Conservation (phyloP, 495 filamentous ascomycete species). For the Penicillium riverlandense region DNA sequence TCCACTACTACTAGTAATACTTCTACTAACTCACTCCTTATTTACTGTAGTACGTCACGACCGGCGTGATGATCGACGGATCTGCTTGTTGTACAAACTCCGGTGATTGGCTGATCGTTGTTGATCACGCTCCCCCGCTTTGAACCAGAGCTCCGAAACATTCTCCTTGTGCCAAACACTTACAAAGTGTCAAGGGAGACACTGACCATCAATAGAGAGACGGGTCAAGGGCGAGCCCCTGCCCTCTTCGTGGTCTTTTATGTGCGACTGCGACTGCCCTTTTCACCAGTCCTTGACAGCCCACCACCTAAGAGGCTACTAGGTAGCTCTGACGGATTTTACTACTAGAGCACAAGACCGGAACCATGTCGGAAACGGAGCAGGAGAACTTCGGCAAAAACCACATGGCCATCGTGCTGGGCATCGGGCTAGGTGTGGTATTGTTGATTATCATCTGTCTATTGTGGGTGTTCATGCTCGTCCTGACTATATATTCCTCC, state of each 20-base stretch:
- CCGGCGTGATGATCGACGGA: too few species aligned
- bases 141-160: too few species aligned
- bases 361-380: slow-evolving; percentile 9
- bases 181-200: background rate
- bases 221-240: background rate
- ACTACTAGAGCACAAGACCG: slow-evolving; percentile 6
- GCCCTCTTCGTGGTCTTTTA: background rate
- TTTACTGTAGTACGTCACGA: too few species aligned
- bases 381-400: slow-evolving; percentile 14
- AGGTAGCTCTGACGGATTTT: slow-evolving; percentile 1
- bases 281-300: background rate
- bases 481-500: background rate
- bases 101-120: too few species aligned
- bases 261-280: background rate
- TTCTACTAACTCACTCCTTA: too few species aligned
- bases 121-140: too few species aligned
- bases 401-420: slow-evolving; percentile 33
- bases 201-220: background rate
- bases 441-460: slow-evolving; percentile 29
- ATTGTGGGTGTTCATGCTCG: slow-evolving; percentile 19
- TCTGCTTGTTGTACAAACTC: too few species aligned
- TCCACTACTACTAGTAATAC: too few species aligned
- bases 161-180: background rate
- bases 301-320: background rate
- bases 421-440: slow-evolving; percentile 33